Conservation (phyloP, 1,284 basidiomycete species). For the Cutaneotrichosporon sp. region DNA sequence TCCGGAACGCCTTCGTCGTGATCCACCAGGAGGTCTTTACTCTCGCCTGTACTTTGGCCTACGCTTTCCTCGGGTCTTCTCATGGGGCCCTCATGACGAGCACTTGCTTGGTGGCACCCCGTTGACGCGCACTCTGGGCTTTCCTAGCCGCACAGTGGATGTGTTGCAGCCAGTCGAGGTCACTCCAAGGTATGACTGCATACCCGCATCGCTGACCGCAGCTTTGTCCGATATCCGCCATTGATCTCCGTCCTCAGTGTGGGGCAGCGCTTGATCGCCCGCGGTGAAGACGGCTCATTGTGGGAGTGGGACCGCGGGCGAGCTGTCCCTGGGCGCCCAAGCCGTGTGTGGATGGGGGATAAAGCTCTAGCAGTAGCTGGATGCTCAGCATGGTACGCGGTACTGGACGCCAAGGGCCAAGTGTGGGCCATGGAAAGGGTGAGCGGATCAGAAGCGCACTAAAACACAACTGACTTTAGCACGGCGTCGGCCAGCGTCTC, state of each 20-base stretch:
- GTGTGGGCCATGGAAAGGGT: background rate
- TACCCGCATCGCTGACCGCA: background rate
- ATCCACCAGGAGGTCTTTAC: background rate
- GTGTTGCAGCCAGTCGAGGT: background rate
- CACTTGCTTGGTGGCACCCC: background rate
- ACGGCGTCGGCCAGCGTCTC: background rate
- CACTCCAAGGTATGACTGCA: background rate
- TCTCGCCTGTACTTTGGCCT: slow-evolving; percentile 2
- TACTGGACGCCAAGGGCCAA: background rate
- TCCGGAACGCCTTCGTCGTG: background rate
- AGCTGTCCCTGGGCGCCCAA: background rate
- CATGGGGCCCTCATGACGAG: slow-evolving; percentile 1
- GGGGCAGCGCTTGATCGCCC: background rate
- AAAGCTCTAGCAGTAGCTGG: background rate
- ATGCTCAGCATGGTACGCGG: background rate
- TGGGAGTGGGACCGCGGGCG: background rate
- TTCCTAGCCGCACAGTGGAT: background rate
- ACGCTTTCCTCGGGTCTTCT: background rate
- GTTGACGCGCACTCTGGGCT: background rate
- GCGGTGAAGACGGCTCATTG: background rate
- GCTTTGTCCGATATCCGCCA: background rate
- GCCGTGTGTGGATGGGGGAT: background rate
- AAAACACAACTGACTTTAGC: background rate
- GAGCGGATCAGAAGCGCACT: background rate
- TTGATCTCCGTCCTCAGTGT: background rate